Evolutionary conservation across 192 early-diverging fungal genomes (phyloP), one percentile per base, ranked within the genome.

Genomic region (Neocallimastix lanati): DNA sequence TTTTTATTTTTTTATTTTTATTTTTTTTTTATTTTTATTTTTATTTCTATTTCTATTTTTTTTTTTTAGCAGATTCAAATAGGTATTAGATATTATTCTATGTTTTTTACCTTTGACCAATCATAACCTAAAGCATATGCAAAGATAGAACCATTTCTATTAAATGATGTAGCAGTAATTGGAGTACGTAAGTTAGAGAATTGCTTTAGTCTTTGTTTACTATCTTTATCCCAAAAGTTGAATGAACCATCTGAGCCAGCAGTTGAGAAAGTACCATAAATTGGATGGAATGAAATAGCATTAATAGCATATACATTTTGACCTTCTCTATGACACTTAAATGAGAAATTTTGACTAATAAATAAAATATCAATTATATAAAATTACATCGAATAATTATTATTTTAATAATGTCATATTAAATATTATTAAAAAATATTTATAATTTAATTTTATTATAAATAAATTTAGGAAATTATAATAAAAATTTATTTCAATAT

Each of bases 141-240:
- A 88, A 96, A 96, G 78, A 97, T 93, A 33, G 84, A 87, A 28
- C 96, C 97, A 58, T 91, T 93, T 35, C 88, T 86, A 78, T 90
- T 94, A 85, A 96, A 97, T 15, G 93, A 90, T 16, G 93, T 87
- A 35, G 89, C 85, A 4, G 91, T 80, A 78, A 98, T 92, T 28
- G 92, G 91, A 13, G 81, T 86, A 29, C 87, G 89, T 21, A 92
- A 84, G 28, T 90, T 90, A 35, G 84, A 77, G 83, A 94, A 92
- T 25, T 83, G 80, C 86, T 96, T 96, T 79, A 97, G 88, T 78
- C 92, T 90, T 79, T 92, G 92, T 82, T 92, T 92, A 27, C 94
- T 91, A 82, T 94, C 94, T 85, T 96, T 97, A 85, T 98, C 97
- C 97, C 97, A 98, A 82, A 97, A 96, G 76, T 89, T 85, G 77